Percentiles rank a stretch among this genome's conserved stretches.
Conservation (phyloP, 2,329 filamentous ascomycete genomes). For the Paraconiothyrium brasiliense region DNA sequence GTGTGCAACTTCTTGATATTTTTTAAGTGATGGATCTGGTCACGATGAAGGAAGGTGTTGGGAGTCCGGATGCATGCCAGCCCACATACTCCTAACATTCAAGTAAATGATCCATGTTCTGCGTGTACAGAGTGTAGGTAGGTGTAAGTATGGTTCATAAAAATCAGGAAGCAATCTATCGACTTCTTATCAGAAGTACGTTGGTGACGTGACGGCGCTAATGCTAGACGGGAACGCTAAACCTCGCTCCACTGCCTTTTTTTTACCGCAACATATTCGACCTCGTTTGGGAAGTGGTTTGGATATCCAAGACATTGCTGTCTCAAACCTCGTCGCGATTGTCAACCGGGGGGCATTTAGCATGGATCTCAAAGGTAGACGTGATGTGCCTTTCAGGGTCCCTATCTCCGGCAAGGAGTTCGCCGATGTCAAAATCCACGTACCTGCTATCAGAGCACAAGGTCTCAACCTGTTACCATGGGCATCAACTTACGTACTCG, state of each 20-base stretch:
- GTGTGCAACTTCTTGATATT: not conserved
- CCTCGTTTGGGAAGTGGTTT: not conserved
- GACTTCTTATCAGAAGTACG: not conserved
- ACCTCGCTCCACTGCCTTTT: not conserved
- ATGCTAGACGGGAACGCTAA: not conserved
- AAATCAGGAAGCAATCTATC: not conserved
- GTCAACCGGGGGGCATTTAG: not conserved
- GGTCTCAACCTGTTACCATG: constrained; percentile 6
- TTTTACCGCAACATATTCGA: not conserved
- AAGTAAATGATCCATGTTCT: not conserved
- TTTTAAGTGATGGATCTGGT: not conserved
- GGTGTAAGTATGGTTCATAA: not conserved
- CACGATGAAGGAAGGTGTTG: not conserved
- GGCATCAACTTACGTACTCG: constrained; percentile 9
- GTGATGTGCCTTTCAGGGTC: not conserved
- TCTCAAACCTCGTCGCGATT: not conserved
- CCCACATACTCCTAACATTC: not conserved
- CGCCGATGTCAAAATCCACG: not conserved
- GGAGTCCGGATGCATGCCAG: not conserved
- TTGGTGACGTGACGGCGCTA: not conserved
- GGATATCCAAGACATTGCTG: not conserved
- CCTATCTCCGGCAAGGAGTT: not conserved
- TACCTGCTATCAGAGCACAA: not conserved
- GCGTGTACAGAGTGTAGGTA: not conserved
- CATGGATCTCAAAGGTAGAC: constrained; percentile 3